A percentile compares a stretch with the other conserved stretches of the same genome.
These are phyloP conservation scores for Deinandra increscens DNA, from an alignment of 129 eudicot genomes.

Conservation along the genomic window DNA sequence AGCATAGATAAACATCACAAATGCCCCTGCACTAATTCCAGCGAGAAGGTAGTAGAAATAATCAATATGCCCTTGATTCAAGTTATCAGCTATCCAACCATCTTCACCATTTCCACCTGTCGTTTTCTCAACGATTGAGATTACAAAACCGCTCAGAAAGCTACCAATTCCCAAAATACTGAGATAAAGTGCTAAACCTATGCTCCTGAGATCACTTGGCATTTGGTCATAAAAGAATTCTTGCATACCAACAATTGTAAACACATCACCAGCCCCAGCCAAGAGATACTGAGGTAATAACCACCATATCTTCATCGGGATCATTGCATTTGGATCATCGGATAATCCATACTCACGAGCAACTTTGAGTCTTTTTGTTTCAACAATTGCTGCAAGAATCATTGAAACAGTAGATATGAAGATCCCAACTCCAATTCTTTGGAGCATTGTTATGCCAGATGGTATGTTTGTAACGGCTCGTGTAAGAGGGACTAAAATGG, in stretches of 20 bases:
- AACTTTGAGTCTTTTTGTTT: slow-evolving; percentile 49
- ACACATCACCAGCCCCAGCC: slow-evolving; percentile 51
- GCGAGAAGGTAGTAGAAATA: no score
- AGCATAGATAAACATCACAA: no score
- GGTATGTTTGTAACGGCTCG: no score
- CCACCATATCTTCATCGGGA: slow-evolving; percentile 84
- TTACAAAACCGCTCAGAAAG: slow-evolving; percentile 59
- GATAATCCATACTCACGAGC: slow-evolving; percentile 46
- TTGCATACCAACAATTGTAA: slow-evolving; percentile 68
- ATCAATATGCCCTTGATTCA: slow-evolving; percentile 69
- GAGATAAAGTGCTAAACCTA: slow-evolving; percentile 57
- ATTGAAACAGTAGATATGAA: slow-evolving; percentile 45
- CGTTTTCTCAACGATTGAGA: slow-evolving; percentile 39
- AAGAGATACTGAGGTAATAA: slow-evolving; percentile 61
- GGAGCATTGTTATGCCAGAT: no score
- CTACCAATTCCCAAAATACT: slow-evolving; percentile 61
- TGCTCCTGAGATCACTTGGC: slow-evolving; percentile 52
- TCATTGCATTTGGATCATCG: slow-evolving; percentile 34
- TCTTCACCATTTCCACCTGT: slow-evolving; percentile 41
- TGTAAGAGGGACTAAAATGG: no score
- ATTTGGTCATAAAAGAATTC: slow-evolving; percentile 70
- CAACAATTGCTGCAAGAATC: slow-evolving; percentile 57
- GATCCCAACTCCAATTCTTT: no score
- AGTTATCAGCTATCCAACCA: slow-evolving; percentile 67
- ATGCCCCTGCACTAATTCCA: no score